Evolutionary conservation across 164 flowering plant species (phyloP), one percentile per base, ranked within the genome.

Genomic region (Annona squamosa): DNA sequence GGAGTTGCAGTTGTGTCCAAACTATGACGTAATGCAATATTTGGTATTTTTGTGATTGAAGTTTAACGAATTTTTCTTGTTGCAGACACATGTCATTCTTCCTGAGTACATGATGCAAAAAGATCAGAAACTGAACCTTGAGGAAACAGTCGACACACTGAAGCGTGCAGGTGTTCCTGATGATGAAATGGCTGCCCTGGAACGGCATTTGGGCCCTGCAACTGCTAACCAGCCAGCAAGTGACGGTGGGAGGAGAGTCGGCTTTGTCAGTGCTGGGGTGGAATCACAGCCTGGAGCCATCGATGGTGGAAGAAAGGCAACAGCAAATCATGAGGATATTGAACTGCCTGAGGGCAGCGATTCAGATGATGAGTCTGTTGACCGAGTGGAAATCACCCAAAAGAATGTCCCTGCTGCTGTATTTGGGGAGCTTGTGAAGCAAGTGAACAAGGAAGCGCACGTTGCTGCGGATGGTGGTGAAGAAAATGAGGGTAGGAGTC

Each of bases 171-270:
- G 97, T 7, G 89, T 89, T 5, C 83, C 90, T 1, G 97, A 89
- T 75, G 99, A 95, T 73, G 96, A 91, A 72, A 95, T 95, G 99
- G 97, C 97, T 61, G 93, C 93, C 47, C 77, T 95, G 3, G 99
- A 95, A 73, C 89, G 88, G 81, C 91, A 89, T 72, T 80, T 93
- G 69, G 85, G 79, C 1, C 92, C 97, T 63, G 73, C 78, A 5
- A 75, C 66, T 57, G 74, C 70, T 45, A 64, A 77, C 46, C 52
- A 78, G 3, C 73, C 80, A 3, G 85, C 76, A 48, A 52, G 13
- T 1, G 92, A 88, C 48, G 65, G 80, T 45, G 71, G 70, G 68
- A 81, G 87, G 70, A 77, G 76, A 67, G 76, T 94, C 4, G 97
- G 97, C 19, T 94, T 95, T 85, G 97, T 93, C 69, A 91, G 98